phyloP scores from a whole-genome alignment of 352 stramenopile genomes.

The Phytophthora tentaculata region DNA sequence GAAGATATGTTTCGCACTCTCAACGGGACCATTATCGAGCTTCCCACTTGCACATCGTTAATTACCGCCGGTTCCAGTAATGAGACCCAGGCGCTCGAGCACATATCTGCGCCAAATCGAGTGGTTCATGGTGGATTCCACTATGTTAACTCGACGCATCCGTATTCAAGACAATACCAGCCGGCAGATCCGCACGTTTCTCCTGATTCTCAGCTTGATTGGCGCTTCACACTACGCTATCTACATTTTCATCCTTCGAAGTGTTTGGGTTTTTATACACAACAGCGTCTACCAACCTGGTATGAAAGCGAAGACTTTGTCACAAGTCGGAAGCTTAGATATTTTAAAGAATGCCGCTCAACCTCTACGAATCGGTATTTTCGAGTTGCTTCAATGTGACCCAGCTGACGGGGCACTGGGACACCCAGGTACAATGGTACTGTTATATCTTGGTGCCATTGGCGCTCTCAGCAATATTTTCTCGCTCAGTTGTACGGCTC shows the following conservation, averaged over 20 bases:
- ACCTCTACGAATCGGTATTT: conserved; percentile 17
- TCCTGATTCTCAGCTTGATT: conserved; percentile 42
- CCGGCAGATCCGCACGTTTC: conserved; percentile 39
- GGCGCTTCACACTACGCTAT: conserved; percentile 32
- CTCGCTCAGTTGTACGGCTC: conserved; percentile 37
- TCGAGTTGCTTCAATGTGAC: conserved; percentile 30
- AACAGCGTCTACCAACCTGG: conserved; percentile 26
- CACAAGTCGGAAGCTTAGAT: no score
- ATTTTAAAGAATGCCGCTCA: neutral
- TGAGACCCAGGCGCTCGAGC: no score
- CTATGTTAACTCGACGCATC: conserved; percentile 23
- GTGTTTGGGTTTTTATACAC: conserved; percentile 26
- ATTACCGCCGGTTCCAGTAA: neutral
- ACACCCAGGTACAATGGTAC: conserved; percentile 38
- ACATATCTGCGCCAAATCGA: conserved; percentile 40
- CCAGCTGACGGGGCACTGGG: conserved; percentile 33
- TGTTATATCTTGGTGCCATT: conserved; percentile 44
- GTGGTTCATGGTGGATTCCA: conserved; percentile 36
- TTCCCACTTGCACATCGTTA: conserved; percentile 20
- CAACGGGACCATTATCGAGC: conserved; percentile 11
- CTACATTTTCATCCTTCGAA: conserved; percentile 31
- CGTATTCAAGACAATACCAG: conserved; percentile 49
- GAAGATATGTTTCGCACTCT: conserved; percentile 33
- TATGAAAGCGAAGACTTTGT: neutral
- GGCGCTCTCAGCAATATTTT: conserved; percentile 52